Evolutionary conservation across 1,139 yeast genomes (phyloP), one percentile per base, ranked within the genome.

Genomic region (Zygoascus meyerae): DNA sequence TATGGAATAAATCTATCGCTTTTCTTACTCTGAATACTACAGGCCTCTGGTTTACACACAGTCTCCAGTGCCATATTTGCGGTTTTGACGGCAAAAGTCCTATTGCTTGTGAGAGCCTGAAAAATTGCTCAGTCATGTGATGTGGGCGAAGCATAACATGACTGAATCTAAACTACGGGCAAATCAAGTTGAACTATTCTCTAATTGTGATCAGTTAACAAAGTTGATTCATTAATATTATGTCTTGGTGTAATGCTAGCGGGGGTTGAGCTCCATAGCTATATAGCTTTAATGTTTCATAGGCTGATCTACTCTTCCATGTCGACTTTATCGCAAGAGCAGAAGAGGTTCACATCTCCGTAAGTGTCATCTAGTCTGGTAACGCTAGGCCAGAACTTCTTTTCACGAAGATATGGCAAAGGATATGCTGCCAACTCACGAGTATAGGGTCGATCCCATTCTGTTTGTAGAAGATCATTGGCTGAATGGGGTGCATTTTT

Each of bases 401-500:
- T 74, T 34, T 72, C 70, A 63, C 77, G 79, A 63, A 92, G 76
- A 64, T 75, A 80, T 16, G 83, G 79, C 54, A 87, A 72, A 49
- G 98, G 97, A 67, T 79, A 92, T 10, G 95, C 97, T 5, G 98
- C 98, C 65, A 83, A 81, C 62, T 87, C 94, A 64, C 97, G 78
- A 7, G 95, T 75, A 70, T 92, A 92, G 2, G 96, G 95, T 64
- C 97, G 79, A 26, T 78, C 68, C 82, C 95, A 89, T 65, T 87
- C 92, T 7, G 40, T 14, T 28, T 71, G 68, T 21, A 90, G 70
- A 38, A 92, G 69, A 63, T 92, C 98, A 52, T 79, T 78, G 55
- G 87, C 75, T 5, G 95, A 80, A 63, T 92, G 98, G 36, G 98
- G 98, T 7, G 98, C 85, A 64, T 89, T 86, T 68, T 86, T 86